A percentile compares a stretch with the other conserved stretches of the same genome.
These are phyloP conservation scores for Penicillium goetzii DNA, from an alignment of 495 filamentous ascomycete species.

Conservation along the genomic window DNA sequence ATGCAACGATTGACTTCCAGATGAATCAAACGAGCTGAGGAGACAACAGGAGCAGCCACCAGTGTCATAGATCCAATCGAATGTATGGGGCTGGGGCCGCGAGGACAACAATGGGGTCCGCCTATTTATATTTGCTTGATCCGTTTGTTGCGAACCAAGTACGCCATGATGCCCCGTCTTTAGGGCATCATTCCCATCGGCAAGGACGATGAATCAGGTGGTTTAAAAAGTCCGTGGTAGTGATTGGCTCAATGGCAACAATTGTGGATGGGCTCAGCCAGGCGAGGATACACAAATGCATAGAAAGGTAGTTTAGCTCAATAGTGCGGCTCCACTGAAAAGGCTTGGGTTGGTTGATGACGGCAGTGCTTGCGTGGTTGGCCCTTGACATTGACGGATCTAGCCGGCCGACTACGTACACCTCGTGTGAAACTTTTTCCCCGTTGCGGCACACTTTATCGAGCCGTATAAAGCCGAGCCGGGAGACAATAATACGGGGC, in stretches of 20 bases:
- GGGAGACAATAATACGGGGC: neutral
- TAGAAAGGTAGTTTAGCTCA: neutral
- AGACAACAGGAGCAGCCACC: neutral
- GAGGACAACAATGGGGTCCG: neutral
- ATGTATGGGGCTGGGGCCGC: neutral
- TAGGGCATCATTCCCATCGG: slow-evolving; percentile 16
- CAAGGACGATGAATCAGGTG: slow-evolving; percentile 14
- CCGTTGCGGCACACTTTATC: neutral
- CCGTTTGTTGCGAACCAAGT: slow-evolving; percentile 14
- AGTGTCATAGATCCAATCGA: slow-evolving; percentile 2
- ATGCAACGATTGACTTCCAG: neutral
- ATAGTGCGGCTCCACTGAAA: slow-evolving; percentile 20
- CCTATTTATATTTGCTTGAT: slow-evolving; percentile 23
- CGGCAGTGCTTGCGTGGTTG: slow-evolving; percentile 34
- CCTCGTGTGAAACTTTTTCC: slow-evolving; percentile 14
- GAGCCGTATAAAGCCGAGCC: neutral
- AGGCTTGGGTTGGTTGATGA: slow-evolving; percentile 32
- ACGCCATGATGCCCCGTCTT: slow-evolving; percentile 18
- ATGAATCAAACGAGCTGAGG: slow-evolving; percentile 2
- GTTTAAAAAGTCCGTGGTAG: neutral
- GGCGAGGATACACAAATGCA: slow-evolving; percentile 1
- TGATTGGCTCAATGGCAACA: slow-evolving; percentile 19
- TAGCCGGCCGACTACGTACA: slow-evolving; percentile 27
- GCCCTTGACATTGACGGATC: slow-evolving; percentile 19
- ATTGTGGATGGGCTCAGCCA: slow-evolving; percentile 13